Conservation (phyloP, 495 filamentous ascomycete genomes). For the Xylaria sp. region DNA sequence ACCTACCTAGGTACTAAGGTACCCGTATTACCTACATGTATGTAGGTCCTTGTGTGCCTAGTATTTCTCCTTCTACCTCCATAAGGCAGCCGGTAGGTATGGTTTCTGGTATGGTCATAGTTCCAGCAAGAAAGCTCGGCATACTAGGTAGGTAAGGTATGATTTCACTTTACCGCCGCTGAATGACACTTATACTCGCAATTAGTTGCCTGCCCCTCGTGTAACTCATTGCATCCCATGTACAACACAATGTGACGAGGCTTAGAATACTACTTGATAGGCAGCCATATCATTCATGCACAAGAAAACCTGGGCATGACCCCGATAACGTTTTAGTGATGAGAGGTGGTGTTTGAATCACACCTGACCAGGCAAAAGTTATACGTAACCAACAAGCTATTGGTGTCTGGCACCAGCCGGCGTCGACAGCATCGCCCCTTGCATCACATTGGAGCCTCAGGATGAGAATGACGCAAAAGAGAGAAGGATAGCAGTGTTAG, state of each 20-base stretch:
- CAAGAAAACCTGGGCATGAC: background rate
- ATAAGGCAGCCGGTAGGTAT: no score
- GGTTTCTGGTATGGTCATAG: no score
- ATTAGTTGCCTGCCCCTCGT: background rate
- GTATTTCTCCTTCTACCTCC: background rate
- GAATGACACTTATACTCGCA: background rate
- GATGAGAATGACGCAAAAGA: background rate
- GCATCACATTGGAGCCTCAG: background rate
- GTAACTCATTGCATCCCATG: background rate
- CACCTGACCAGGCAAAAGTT: background rate
- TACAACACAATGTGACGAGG: background rate
- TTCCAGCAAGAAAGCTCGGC: background rate
- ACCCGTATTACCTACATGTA: no score
- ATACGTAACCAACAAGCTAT: background rate
- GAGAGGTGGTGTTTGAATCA: background rate
- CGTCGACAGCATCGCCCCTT: background rate
- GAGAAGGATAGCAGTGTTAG: background rate
- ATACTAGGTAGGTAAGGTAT: background rate
- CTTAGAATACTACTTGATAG: background rate
- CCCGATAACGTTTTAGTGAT: background rate
- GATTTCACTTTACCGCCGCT: background rate
- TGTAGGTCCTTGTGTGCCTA: background rate
- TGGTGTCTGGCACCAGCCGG: background rate
- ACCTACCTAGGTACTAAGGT: background rate
- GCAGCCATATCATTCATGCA: constrained; percentile 5